Conservation (phyloP, 2,329 filamentous ascomycete species). For the Orbilia javanica region DNA sequence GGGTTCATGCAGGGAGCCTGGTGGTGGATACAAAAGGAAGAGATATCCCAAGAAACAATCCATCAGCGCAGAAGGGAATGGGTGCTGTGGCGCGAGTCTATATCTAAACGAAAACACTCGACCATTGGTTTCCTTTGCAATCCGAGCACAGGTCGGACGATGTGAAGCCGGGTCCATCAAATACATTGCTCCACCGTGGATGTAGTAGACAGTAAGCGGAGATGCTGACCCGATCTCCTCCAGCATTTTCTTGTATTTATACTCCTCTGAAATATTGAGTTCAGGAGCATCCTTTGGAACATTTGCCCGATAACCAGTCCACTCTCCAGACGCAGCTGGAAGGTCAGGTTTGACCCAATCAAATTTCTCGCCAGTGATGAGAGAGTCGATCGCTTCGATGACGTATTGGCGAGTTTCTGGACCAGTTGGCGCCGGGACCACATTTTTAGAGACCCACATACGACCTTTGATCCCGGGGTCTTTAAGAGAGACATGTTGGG, state of each 20-base stretch:
- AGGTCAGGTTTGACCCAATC: conserved; percentile 69
- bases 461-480: conserved; percentile 80
- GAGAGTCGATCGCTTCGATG: conserved; percentile 71
- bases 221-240: conserved; percentile 75
- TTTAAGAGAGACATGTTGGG: conserved; percentile 74
- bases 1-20: conserved; percentile 75
- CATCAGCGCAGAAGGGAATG: conserved; percentile 80
- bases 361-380: conserved; percentile 65
- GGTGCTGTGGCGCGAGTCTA: conserved; percentile 78
- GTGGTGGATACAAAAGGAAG: conserved; percentile 77
- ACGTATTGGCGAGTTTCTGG: conserved; percentile 72
- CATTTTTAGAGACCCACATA: conserved; percentile 83
- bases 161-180: conserved; percentile 78
- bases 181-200: conserved; percentile 61
- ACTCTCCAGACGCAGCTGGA: conserved; percentile 76
- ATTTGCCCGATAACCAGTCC: conserved; percentile 77
- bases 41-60: conserved; percentile 81
- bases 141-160: conserved; percentile 71
- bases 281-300: conserved; percentile 54
- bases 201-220: conserved; percentile 63
- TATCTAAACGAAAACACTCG: conserved; percentile 80
- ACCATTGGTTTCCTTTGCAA: conserved; percentile 75
- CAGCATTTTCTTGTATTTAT: conserved; percentile 77
- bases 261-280: conserved; percentile 69
- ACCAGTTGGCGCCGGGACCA: conserved; percentile 72